These are phyloP conservation scores for Talaromyces funiculosus DNA, from an alignment of 2,329 filamentous ascomycete species.

Conservation along the genomic window DNA sequence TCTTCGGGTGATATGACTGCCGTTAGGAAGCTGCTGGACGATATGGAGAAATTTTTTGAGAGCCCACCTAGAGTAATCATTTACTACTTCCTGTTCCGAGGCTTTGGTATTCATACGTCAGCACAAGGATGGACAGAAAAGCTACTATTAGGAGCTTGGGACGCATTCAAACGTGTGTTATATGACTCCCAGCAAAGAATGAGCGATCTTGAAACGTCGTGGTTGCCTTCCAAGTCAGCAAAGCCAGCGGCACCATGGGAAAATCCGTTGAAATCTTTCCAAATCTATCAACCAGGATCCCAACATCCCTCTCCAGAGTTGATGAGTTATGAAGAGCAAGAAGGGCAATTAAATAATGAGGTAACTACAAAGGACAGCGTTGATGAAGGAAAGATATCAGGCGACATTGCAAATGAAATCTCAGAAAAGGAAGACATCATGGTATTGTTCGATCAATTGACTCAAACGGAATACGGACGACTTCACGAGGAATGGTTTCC, in stretches of 20 bases:
- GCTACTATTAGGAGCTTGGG: conserved; percentile 64
- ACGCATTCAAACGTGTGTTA: conserved; percentile 52
- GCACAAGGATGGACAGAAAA: conserved; percentile 66
- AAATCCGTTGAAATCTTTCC: conserved; percentile 8
- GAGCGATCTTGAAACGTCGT: conserved; percentile 14
- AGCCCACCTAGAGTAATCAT: conserved; percentile 69
- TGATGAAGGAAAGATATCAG: background rate
- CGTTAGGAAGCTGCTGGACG: conserved; percentile 65
- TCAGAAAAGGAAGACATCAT: conserved; percentile 11
- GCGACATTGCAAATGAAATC: background rate
- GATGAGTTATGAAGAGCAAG: background rate
- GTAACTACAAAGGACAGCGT: background rate
- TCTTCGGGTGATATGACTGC: conserved; percentile 65
- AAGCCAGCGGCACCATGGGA: conserved; percentile 5
- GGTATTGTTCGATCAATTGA: conserved; percentile 12
- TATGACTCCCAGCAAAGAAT: conserved; percentile 30
- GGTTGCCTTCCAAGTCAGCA: background rate
- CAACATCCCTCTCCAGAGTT: background rate
- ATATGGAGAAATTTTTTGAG: conserved; percentile 65
- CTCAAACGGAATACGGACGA: background rate
- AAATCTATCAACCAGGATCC: background rate
- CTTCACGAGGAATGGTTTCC: conserved; percentile 5
- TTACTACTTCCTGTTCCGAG: conserved; percentile 76
- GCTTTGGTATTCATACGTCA: conserved; percentile 64
- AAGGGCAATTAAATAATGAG: background rate